Evolutionary conservation across 768 basidiomycete genomes (phyloP), one percentile per base, ranked within the genome.

Genomic region (Xerocomus potaroensis): DNA sequence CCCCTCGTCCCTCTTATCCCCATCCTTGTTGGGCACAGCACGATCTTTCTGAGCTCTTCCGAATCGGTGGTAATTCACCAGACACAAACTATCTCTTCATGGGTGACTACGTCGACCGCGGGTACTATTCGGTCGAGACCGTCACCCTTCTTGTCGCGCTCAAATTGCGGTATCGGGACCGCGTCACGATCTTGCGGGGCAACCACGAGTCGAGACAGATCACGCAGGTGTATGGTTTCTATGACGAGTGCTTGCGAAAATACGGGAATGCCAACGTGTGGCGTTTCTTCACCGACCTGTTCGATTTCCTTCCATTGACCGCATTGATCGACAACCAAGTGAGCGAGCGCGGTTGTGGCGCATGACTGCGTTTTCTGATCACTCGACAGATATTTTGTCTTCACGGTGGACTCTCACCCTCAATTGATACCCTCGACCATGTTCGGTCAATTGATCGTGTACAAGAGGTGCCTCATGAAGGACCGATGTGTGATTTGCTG

Each of bases 11-110:
- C 41, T 51, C 45, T 45, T 49, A 37, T 49, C 54, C 41, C 24
- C 34, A 48, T 47, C 38, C 42, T 48, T 35, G 45, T 5, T n/a
- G 35, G 19, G 43, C 58, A 59, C 74, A 99, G 95, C 96, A 99
- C 72, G 96, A 99, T 75, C 87, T 99, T 45, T 95, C 93, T 48
- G 96, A 99, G 68, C 85, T 98, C 33, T 97, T 99, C 72, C 85
- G 94, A 45, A 97, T 98, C 64, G 96, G 96, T 43, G 96, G 96
- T 41, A 95, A 96, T 72, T 95, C 91, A 12, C 96, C 96, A 35
- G 93, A 96, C 70, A 99, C 96, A 55, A 99, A 97, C 72, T 99
- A 99, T 69, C 87, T 99, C 60, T 99, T 98, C 76, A 99, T 99
- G 96, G 96, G 96, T 23, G 96, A 99, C 76, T 99, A 97, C 66